Evolutionary conservation across 768 basidiomycete species (phyloP), one percentile per base, ranked within the genome.

Genomic region (Coprinopsis marcescibilis): DNA sequence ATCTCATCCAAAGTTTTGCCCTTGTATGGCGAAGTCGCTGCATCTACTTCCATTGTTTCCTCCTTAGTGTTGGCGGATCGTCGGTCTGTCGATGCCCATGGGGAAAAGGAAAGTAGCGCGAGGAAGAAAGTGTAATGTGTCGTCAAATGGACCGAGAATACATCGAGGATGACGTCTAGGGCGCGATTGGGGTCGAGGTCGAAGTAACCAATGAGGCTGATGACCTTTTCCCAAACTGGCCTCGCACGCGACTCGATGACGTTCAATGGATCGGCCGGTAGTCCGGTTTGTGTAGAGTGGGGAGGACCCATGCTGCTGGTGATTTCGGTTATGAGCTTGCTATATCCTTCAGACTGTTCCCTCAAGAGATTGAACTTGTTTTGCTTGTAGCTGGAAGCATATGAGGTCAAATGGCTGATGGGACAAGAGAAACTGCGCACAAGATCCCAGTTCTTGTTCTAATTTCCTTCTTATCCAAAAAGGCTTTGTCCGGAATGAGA

Each of bases 281-380:
- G 70, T 13, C 79, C 89, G 17, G 85, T 86, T 17, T 70, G 61
- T 21, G 80, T 60, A 3, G 81, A 80, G 63, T 93, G 88, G 6
- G 89, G 67, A 19, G 82, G 81, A 1, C 89, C 89, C 41, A 93
- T 66, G 57, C 76, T 78, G 53, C 82, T 82, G 10, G 82, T 81
- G 30, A 99, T 70, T 57, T 98, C 90, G 8, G 85, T 80, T 21
- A 85, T 79, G 25, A 98, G 79, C 64, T 94, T 93, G 62, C 90
- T 90, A 68, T 92, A 99, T 6, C 96, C 96, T 69, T 98, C 95
- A 1, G 93, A 93, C 57, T 96, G 90, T 68, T 99, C 96, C 29
- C 96, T 85, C 13, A 97, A 78, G 30, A 99, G 78, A 60, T 98
- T 99, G 73, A 94, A 95, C 66, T 98, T 99, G 69, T 92, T 92